Conservation (phyloP, 495 filamentous ascomycete species). For the Jackrogersella minutella region DNA sequence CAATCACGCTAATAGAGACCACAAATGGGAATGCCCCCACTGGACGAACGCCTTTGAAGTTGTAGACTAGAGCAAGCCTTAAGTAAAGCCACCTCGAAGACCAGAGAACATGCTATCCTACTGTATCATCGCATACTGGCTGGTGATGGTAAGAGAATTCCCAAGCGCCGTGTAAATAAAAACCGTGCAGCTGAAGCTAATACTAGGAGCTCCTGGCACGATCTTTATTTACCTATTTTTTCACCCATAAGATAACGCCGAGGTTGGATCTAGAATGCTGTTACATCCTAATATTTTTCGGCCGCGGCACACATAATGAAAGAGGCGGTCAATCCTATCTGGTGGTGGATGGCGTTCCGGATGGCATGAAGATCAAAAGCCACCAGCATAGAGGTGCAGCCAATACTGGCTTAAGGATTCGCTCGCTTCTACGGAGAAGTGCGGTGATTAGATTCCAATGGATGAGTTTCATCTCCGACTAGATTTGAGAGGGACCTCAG, state of each 20-base stretch:
- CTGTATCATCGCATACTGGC: not conserved
- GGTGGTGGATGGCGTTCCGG: constrained; percentile 30
- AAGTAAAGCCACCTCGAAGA: not conserved
- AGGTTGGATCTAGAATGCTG: constrained; percentile 19
- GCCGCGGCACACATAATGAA: constrained; percentile 12
- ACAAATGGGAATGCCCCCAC: not conserved
- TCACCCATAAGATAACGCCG: not conserved
- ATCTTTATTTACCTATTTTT: not conserved
- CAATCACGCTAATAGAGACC: not conserved
- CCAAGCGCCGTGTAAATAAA: not conserved
- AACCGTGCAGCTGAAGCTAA: not conserved
- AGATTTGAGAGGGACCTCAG: constrained; percentile 3
- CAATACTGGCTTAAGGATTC: constrained; percentile 22
- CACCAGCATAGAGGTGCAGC: constrained; percentile 24
- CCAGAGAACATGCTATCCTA: not conserved
- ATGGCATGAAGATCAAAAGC: constrained; percentile 36
- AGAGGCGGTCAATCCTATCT: constrained; percentile 28
- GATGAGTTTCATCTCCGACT: constrained; percentile 19
- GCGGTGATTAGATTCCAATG: constrained; percentile 14
- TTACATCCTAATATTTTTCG: not conserved
- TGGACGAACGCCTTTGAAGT: too few relatives aligned
- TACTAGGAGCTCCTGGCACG: constrained; percentile 1
- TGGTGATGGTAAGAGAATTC: not conserved
- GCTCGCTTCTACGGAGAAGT: constrained; percentile 1
- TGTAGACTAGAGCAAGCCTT: too few relatives aligned